Evolutionary conservation across 2,329 filamentous ascomycete species (phyloP), one percentile per base, ranked within the genome.

Genomic region (Clarireedia hainanense): DNA sequence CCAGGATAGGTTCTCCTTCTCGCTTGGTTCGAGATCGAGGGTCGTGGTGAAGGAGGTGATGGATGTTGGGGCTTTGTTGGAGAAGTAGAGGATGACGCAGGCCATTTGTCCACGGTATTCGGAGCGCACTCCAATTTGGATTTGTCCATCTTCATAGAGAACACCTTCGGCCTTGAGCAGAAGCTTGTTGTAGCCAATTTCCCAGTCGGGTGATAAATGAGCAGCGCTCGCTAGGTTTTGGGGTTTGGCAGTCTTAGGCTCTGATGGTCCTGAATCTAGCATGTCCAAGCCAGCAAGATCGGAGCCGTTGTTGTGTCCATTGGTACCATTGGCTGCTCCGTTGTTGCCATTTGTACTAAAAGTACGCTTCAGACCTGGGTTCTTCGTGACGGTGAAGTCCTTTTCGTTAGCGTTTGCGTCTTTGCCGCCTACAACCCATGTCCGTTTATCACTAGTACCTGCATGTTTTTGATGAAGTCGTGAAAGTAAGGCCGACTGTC

Each of bases 401-500:
- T 84, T 80, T 46, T 84, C 77, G 67, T 95, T 90, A 1, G 83
- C 77, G 69, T 96, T 96, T 56, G 91, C 92, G 69, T 95, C 91
- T 74, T 96, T 96, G 58, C 91, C 92, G 60, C 92, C 92, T n/a
- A 97, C 89, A 26, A 96, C 86, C 94, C 94, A 99, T 1, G 94
- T 97, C 59, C 92, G 83, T 74, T 95, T 95, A 71, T 99, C 94
- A 68, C 89, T 95, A 14, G 90, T 94, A 58, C 88, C 89, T 48
- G 88, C 88, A 66, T 95, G 91, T 74, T 95, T 97, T 72, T 96
- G 91, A 72, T 99, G 92, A 50, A 99, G 79, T 57, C 94, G 82
- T 40, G 92, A 96, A 10, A 99, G 77, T 27, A 99, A 76, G 1
- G 94, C 92, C 5, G 94, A 97, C 57, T 95, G 86, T 58, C 95